These are phyloP conservation scores for Erodium maritimum DNA, from an alignment of 345 rosid genomes.

Conservation along the genomic window DNA sequence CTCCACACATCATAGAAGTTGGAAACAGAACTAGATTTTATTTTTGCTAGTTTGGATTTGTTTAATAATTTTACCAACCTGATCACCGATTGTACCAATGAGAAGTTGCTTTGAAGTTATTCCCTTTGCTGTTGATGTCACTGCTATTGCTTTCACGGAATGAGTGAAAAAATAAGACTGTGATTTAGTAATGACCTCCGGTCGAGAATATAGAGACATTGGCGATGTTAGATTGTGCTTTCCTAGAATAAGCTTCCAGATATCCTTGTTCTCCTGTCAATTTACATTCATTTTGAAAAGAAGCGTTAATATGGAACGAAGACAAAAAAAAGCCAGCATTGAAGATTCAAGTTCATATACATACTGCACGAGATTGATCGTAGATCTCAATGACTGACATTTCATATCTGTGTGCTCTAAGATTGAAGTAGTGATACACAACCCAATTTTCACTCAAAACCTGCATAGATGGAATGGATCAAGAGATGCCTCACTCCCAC, in stretches of 20 bases:
- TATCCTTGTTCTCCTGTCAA: slow-evolving; percentile 88
- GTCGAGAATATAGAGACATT: slow-evolving; percentile 68
- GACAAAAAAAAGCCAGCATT: background rate
- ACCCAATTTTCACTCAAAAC: slow-evolving; percentile 98
- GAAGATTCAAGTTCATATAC: slow-evolving; percentile 8
- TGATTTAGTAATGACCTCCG: slow-evolving; percentile 74
- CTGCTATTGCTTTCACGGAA: slow-evolving; percentile 73
- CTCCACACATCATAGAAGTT: too few relatives aligned
- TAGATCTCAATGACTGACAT: slow-evolving; percentile 89
- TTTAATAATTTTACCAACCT: slow-evolving; percentile 32
- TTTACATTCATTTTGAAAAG: slow-evolving; percentile 6
- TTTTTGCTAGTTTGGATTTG: background rate
- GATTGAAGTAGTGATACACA: slow-evolving; percentile 95
- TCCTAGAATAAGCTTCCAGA: slow-evolving; percentile 81
- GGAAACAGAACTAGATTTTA: too few relatives aligned
- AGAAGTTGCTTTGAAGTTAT: slow-evolving; percentile 97
- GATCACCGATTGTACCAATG: slow-evolving; percentile 81
- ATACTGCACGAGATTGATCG: slow-evolving; percentile 97
- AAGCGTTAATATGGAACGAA: slow-evolving; percentile 3
- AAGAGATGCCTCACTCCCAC: slow-evolving; percentile 9
- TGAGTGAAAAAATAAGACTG: slow-evolving; percentile 94
- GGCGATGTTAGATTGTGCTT: slow-evolving; percentile 95
- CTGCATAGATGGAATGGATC: slow-evolving; percentile 31
- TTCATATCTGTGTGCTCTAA: slow-evolving; percentile 93
- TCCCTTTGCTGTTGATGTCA: slow-evolving; percentile 92